Percentiles rank a stretch among this genome's conserved stretches.
phyloP scores from a whole-genome alignment of 495 filamentous ascomycete genomes.

The Neurospora cerealis region DNA sequence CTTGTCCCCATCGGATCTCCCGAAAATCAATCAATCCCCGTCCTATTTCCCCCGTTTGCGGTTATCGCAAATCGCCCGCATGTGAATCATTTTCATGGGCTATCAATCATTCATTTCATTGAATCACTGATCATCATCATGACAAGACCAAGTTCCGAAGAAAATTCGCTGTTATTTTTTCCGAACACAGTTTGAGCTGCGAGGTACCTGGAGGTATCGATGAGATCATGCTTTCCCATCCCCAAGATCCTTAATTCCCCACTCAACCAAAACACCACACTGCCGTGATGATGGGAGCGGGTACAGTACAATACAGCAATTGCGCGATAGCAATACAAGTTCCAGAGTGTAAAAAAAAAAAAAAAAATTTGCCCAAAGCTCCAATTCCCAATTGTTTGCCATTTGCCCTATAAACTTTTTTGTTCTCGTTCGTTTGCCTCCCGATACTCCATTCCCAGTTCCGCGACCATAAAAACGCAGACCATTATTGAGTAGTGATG shows the following conservation, averaged over 20 bases:
- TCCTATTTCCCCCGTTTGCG: not conserved
- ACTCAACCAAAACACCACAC: not conserved
- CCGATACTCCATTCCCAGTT: not conserved
- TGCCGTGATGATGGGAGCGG: not conserved
- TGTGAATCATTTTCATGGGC: not conserved
- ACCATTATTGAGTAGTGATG: constrained; percentile 1
- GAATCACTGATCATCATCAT: not conserved
- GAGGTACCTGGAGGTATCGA: not conserved
- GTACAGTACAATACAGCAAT: not conserved
- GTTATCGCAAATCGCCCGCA: not conserved
- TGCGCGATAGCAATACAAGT: not conserved
- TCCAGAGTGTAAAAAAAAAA: not conserved
- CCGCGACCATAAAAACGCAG: not conserved
- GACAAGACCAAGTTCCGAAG: not conserved
- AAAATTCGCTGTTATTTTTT: not conserved
- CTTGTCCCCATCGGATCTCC: not conserved
- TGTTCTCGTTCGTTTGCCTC: not conserved
- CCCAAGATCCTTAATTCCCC: not conserved
- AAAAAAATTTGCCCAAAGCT: not conserved
- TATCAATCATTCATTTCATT: not conserved
- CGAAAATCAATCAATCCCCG: not conserved
- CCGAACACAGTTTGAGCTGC: not conserved
- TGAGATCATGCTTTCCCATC: not conserved
- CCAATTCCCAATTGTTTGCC: not conserved
- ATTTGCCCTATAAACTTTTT: not conserved